Percentiles rank a stretch among this genome's conserved stretches.
Evolutionary conservation across 2,329 filamentous ascomycete species (phyloP).

Genomic region (Plenodomus biglobosus): DNA sequence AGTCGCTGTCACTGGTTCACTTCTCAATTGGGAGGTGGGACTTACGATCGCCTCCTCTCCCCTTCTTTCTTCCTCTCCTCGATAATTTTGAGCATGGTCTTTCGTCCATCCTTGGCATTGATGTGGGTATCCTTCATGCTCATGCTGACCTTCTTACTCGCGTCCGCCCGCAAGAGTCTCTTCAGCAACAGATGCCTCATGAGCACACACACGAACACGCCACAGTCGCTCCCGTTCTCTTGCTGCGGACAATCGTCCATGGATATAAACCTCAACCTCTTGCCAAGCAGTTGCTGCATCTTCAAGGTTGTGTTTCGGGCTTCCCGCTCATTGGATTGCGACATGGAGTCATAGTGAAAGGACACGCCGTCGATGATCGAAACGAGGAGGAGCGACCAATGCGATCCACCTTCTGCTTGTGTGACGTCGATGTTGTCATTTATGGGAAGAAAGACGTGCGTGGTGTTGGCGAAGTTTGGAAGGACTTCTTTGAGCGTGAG

Average conservation of each 20-base stretch:
- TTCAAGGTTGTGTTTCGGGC: slow-evolving; percentile 70
- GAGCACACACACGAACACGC: slow-evolving; percentile 90
- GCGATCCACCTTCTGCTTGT: slow-evolving; percentile 87
- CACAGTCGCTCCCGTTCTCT: slow-evolving; percentile 89
- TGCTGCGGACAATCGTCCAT: slow-evolving; percentile 86
- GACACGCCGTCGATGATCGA: slow-evolving; percentile 84
- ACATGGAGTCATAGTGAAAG: slow-evolving; percentile 94
- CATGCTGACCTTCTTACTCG: slow-evolving; percentile 89
- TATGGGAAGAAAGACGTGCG: slow-evolving; percentile 93
- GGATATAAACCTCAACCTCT: slow-evolving; percentile 72
- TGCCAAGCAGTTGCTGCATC: slow-evolving; percentile 67
- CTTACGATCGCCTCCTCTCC: slow-evolving; percentile 78
- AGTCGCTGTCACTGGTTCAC: background rate
- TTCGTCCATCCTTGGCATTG: slow-evolving; percentile 76
- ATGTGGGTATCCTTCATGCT: slow-evolving; percentile 83
- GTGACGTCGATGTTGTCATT: slow-evolving; percentile 81
- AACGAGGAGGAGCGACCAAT: slow-evolving; percentile 93
- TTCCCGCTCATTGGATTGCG: slow-evolving; percentile 72
- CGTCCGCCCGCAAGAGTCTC: slow-evolving; percentile 75
- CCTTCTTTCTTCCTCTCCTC: slow-evolving; percentile 85
- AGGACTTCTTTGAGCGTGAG: slow-evolving; percentile 65
- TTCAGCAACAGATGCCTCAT: slow-evolving; percentile 94
- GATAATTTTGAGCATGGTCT: slow-evolving; percentile 90
- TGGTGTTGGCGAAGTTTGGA: slow-evolving; percentile 76
- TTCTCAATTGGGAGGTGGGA: slow-evolving; percentile 23